Evolutionary conservation across 2,329 filamentous ascomycete genomes (phyloP).

Genomic region (Fusarium burgessii): DNA sequence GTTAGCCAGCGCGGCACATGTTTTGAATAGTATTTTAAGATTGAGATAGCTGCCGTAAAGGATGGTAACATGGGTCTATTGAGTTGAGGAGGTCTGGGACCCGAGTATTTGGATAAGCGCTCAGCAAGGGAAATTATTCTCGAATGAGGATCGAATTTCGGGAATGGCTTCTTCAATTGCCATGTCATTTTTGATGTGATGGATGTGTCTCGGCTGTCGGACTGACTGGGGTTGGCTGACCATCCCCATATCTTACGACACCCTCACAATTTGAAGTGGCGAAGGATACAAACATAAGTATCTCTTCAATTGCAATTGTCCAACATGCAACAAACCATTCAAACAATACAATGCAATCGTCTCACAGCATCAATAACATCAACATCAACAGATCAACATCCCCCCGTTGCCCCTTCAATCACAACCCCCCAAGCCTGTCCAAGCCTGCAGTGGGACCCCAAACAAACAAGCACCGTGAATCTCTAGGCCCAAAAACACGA

Average conservation of each 20-base stretch:
- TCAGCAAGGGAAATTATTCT: neutral
- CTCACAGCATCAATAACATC: neutral
- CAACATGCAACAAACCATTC: neutral
- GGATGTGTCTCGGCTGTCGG: neutral
- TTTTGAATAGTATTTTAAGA: rapidly evolving
- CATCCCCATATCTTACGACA: neutral
- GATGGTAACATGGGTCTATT: neutral
- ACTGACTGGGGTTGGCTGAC: neutral
- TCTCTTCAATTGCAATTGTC: neutral
- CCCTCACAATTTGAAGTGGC: neutral
- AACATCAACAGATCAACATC: constrained; percentile 5
- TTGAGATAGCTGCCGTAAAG: rapidly evolving
- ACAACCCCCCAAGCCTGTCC: neutral
- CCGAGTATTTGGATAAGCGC: neutral
- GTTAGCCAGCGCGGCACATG: too few relatives aligned
- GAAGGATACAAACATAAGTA: neutral
- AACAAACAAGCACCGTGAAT: constrained; percentile 40
- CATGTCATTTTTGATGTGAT: neutral
- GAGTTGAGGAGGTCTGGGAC: neutral
- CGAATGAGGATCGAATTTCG: neutral
- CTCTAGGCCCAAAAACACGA: constrained; percentile 13
- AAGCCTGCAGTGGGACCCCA: constrained; percentile 12
- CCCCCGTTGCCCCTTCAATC: constrained; percentile 40
- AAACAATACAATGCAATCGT: neutral
- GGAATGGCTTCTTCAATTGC: constrained; percentile 10